Base-by-base conservation (phyloP, 768 basidiomycete species). In the Rhodotorula taiwanensis region DNA sequence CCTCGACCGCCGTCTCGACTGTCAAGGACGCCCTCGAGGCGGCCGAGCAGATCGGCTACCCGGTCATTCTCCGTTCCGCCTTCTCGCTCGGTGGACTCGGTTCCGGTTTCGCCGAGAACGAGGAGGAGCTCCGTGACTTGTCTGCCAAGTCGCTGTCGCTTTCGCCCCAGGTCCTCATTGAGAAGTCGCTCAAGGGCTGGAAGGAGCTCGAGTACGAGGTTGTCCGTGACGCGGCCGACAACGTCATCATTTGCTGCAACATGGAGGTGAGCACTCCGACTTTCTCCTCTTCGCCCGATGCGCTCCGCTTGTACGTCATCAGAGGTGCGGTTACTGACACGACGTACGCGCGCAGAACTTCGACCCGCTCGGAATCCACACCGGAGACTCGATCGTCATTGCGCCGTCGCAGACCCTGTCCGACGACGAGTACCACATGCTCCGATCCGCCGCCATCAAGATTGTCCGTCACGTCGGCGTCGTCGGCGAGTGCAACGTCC, bases 201-300 rank as follows among this genome's bases (percentile, higher is more conserved):
- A 99, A 99, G 76, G 95, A 99, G 78, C 82, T 98, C 67, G 95
- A 99, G 78, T 99, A 98, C 71, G 95, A 99, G 76, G 95, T 99
- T 66, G 95, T 98, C 73, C 87, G 95, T 57, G 95, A 99, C 75
- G 92, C 82, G 70, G 94, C 94, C 54, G 95, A 99, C 78, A 70
- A 98, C 80, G 97, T 93, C 31, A 99, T 99, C 77, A 98, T 97
- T 72, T 97, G 93, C 79, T 98, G 94, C 78, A 93, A 93, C 77
- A 94, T 94, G 90, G 90, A 74, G 70, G 70, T 69, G 33, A 44
- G 69, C 31, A 13, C 23, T 9, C 36, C 18, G 5, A 44, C 31
- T 6, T 4, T 44, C 14, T 21, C 15, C 20, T 20, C 16, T n/a
- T n/a, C n/a, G n/a, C n/a, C n/a, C n/a, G n/a, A n/a, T n/a, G n/a